These are phyloP conservation scores for Chlorella variabilis DNA, from an alignment of 163 green algal genomes.

Conservation along the genomic window DNA sequence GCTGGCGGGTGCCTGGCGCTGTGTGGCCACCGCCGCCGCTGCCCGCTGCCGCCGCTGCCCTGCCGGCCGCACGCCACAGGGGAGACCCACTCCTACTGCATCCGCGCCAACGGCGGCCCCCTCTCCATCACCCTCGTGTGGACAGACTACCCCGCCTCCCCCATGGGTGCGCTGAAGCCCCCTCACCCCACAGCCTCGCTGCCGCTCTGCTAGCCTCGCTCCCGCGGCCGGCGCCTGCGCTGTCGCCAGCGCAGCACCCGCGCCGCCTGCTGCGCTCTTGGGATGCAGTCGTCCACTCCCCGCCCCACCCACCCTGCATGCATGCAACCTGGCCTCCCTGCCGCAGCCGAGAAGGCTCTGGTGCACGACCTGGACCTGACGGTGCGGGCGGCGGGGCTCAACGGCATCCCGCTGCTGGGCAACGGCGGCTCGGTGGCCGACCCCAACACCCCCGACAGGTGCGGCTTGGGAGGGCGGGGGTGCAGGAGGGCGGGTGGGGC, in stretches of 20 bases:
- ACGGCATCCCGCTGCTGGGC: conserved; percentile 64
- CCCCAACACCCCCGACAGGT: conserved; percentile 52
- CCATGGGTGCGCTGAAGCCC: conserved; percentile 33
- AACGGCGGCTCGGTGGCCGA: conserved; percentile 66
- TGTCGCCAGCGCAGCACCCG: too few relatives aligned
- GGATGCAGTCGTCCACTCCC: too few relatives aligned
- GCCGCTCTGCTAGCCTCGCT: too few relatives aligned
- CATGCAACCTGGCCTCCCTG: background rate
- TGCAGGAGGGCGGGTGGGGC: too few relatives aligned
- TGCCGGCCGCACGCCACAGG: conserved; percentile 26
- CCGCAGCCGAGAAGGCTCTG: conserved; percentile 43
- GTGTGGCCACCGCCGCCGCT: background rate
- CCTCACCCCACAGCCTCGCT: too few relatives aligned
- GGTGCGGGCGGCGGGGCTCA: conserved; percentile 74
- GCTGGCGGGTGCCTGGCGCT: too few relatives aligned
- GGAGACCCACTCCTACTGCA: conserved; percentile 81
- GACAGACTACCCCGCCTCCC: conserved; percentile 64
- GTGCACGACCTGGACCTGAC: conserved; percentile 90
- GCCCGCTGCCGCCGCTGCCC: too few relatives aligned
- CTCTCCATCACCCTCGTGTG: conserved; percentile 80
- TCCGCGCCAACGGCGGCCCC: conserved; percentile 71
- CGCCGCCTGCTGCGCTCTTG: too few relatives aligned
- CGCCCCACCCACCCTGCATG: background rate
- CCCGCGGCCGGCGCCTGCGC: too few relatives aligned
- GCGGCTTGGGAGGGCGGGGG: too few relatives aligned